Percentiles rank a stretch among this genome's conserved stretches.
Conservation (phyloP, 768 basidiomycete species). For the Suillus subluteus region DNA sequence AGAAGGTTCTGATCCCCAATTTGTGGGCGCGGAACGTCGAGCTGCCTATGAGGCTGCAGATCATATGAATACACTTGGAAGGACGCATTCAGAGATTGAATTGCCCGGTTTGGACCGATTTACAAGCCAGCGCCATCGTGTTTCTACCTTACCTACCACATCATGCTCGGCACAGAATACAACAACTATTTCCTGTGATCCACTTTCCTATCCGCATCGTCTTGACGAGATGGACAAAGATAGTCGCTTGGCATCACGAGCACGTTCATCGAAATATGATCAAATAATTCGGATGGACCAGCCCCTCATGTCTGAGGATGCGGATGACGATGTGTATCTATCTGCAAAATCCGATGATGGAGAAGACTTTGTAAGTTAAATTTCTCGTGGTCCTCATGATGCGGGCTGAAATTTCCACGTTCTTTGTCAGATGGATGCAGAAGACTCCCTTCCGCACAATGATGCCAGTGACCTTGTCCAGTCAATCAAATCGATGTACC, state of each 20-base stretch:
- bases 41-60: neutral
- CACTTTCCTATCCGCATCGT: neutral
- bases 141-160: neutral
- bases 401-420: neutral
- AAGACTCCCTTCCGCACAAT: conserved; percentile 6
- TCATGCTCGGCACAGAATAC: neutral
- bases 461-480: conserved; percentile 26
- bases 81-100: neutral
- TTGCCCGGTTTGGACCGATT: neutral
- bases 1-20: neutral
- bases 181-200: neutral
- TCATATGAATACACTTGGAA: neutral
- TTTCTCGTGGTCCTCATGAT: neutral
- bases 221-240: neutral
- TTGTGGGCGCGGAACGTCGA: neutral
- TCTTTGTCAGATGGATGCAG: conserved; percentile 23
- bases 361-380: neutral
- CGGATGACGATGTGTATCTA: neutral
- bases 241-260: neutral
- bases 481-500: conserved; percentile 51
- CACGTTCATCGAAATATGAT: neutral
- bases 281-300: neutral
- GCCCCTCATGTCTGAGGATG: neutral
- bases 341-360: neutral
- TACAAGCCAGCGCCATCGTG: neutral